Conservation (phyloP, 2,329 filamentous ascomycete genomes). For the Pestalotiopsis sp. region DNA sequence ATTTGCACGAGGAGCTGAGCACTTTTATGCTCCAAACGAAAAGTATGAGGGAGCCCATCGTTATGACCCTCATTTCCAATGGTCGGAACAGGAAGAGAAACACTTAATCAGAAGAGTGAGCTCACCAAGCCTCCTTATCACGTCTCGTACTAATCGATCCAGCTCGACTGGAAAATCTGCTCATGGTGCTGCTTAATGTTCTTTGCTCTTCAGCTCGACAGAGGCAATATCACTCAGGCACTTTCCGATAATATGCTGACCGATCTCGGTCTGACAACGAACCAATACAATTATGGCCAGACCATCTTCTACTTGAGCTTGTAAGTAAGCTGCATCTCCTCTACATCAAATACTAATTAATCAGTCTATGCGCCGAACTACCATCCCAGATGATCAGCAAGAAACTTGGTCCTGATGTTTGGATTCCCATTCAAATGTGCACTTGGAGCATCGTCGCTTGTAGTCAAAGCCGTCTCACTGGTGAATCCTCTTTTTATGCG, state of each 20-base stretch:
- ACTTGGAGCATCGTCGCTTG: constrained; percentile 33
- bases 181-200: constrained; percentile 55
- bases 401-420: constrained; percentile 23
- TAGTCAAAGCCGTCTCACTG: constrained; percentile 29
- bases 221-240: constrained; percentile 41
- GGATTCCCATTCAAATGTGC: constrained; percentile 36
- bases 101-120: constrained; percentile 13
- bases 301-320: constrained; percentile 16
- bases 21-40: constrained; percentile 11
- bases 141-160: not conserved
- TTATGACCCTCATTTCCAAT: constrained; percentile 12
- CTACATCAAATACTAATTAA: not conserved
- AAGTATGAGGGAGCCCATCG: constrained; percentile 15
- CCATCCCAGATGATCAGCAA: constrained; percentile 25
- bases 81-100: constrained; percentile 14
- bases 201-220: constrained; percentile 51
- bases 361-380: constrained; percentile 19
- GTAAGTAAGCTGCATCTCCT: constrained; percentile 2
- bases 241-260: constrained; percentile 33
- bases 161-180: constrained; percentile 48
- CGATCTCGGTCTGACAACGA: constrained; percentile 33
- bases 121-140: not conserved
- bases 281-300: constrained; percentile 19
- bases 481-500: constrained; percentile 28
- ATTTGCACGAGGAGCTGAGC: constrained; percentile 11